Evolutionary conservation across 768 basidiomycete genomes (phyloP), one percentile per base, ranked within the genome.

Genomic region (Cubamyces sp.): DNA sequence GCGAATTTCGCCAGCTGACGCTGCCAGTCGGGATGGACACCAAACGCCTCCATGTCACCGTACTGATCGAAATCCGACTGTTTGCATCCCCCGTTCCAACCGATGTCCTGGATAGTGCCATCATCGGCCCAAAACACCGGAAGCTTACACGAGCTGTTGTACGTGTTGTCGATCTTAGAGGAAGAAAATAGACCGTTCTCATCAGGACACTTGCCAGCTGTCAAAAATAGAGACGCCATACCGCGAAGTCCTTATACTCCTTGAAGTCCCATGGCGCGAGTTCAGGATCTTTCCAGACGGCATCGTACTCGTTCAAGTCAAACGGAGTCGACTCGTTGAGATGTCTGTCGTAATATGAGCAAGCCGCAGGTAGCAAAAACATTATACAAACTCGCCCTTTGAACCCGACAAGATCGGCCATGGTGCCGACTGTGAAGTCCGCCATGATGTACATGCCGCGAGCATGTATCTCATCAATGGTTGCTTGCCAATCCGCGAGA

Each of bases 41-140:
- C 95, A 72, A 96, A 96, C 65, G 95, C 95, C 74, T 97, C 95
- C 86, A 94, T 93, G 76, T 97, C 95, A 64, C 95, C 95, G 68
- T 91, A 97, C 63, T 96, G 94, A 75, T 97, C 95, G 68, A 96
- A 96, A 64, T 95, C 93, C 18, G 92, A 94, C 15, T 76, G 72
- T 65, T 87, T 78, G 74, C 95, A 97, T 19, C 94, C 94, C 52
- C 82, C 76, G 15, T 79, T 76, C 57, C 86, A 75, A n/a, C 84
- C 74, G 9, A 82, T 76, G 52, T 76, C 74, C 66, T 91, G 77
- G 52, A 85, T 76, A 0, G 81, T 80, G 23, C 90, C 95, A 64
- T 88, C 84, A 52, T 94, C 87, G 47, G 82, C 74, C 91, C 92
- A 96, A 69, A 97, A 90, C 15, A 77, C 79, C 15, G 95, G 95